Conservation (phyloP, 495 filamentous ascomycete genomes). For the Penicillium flavigenum region DNA sequence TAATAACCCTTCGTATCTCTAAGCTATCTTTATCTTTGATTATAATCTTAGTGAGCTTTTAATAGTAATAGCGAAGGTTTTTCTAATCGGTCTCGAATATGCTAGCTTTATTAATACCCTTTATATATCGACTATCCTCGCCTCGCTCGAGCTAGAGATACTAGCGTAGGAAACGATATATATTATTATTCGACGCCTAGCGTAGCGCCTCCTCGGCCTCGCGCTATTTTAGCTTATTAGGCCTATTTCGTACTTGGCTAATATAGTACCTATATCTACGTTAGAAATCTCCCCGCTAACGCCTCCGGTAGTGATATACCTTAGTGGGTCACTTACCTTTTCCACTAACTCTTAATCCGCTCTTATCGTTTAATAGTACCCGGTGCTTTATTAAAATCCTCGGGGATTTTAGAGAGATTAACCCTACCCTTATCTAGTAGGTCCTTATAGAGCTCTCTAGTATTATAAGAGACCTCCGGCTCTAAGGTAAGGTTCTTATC, state of each 20-base stretch:
- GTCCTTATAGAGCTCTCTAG: conserved; percentile 13
- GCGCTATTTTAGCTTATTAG: conserved; percentile 14
- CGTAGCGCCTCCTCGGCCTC: conserved; percentile 17
- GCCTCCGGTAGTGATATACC: too few species aligned
- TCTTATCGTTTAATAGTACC: conserved; percentile 19
- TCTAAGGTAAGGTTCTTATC: conserved; percentile 6
- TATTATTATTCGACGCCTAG: conserved; percentile 16
- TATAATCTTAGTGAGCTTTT: conserved; percentile 21
- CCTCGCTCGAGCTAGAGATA: conserved; percentile 15
- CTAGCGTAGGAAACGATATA: conserved; percentile 22
- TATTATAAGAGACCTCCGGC: neutral
- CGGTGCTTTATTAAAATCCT: conserved; percentile 23
- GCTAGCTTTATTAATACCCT: conserved; percentile 12
- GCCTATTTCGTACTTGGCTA: conserved; percentile 13
- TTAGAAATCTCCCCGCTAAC: too few species aligned
- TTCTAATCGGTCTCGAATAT: conserved; percentile 18
- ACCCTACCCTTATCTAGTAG: conserved; percentile 20
- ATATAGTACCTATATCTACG: too few species aligned
- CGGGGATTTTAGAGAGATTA: conserved; percentile 20
- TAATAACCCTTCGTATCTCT: conserved; percentile 12
- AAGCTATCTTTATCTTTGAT: conserved; percentile 20
- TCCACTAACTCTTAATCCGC: conserved; percentile 20
- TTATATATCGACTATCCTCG: conserved; percentile 11
- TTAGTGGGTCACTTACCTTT: conserved; percentile 9
- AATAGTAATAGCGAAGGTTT: conserved; percentile 20